Conservation (phyloP, 352 stramenopile species). For the Phytopythium delawarense region DNA sequence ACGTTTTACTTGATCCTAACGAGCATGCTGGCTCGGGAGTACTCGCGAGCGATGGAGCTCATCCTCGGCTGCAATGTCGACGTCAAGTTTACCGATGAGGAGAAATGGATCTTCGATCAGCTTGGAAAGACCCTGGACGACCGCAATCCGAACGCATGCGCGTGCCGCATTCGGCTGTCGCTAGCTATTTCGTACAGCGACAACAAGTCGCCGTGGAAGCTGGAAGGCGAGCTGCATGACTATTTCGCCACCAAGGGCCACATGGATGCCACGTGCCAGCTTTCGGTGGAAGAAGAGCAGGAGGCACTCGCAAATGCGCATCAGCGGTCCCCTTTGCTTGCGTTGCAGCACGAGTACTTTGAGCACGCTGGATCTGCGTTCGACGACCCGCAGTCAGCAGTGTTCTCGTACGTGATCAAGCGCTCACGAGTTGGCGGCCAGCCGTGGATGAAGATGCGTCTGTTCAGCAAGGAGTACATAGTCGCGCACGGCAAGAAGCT, state of each 20-base stretch:
- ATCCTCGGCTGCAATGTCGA: conserved; percentile 96
- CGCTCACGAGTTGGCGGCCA: conserved; percentile 75
- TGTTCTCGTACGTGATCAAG: conserved; percentile 18
- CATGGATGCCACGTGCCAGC: conserved; percentile 90
- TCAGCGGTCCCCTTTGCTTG: conserved; percentile 60
- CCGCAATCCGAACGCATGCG: conserved; percentile 93
- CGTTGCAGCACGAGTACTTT: conserved; percentile 65
- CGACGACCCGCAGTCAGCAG: background rate
- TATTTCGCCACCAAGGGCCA: conserved; percentile 90
- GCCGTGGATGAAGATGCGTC: conserved; percentile 79
- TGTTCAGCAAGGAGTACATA: conserved; percentile 76
- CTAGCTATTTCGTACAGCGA: conserved; percentile 88
- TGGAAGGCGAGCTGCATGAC: conserved; percentile 70
- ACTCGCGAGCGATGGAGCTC: conserved; percentile 94
- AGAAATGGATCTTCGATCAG: conserved; percentile 97
- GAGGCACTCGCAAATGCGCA: conserved; percentile 83
- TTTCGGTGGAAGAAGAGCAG: conserved; percentile 94
- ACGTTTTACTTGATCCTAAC: conserved; percentile 98
- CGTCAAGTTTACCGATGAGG: conserved; percentile 93
- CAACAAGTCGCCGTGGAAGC: conserved; percentile 89
- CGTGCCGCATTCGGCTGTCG: conserved; percentile 90
- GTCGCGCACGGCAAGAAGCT: conserved; percentile 73
- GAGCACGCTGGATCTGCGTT: conserved; percentile 32
- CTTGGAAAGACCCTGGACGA: conserved; percentile 94
- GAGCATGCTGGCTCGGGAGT: conserved; percentile 94